phyloP scores from a whole-genome alignment of 345 rosid genomes.

The Moricandia moricandioides region DNA sequence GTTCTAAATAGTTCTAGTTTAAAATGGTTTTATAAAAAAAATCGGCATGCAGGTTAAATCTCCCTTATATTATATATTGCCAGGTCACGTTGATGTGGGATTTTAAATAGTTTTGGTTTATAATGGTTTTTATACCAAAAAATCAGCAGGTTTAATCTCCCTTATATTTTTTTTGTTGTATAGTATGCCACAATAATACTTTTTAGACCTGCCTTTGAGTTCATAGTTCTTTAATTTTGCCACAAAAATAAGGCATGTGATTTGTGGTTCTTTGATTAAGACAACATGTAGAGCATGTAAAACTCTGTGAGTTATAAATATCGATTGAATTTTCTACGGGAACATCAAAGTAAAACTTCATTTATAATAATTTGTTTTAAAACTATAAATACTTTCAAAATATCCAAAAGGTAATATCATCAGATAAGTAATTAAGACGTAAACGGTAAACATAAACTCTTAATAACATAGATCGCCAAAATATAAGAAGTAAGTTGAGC shows the following conservation, averaged over 20 bases:
- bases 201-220: neutral
- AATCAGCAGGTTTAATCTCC: neutral
- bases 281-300: neutral
- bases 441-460: neutral
- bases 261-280: neutral
- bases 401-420: neutral
- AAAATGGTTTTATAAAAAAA: neutral
- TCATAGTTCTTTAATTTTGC: neutral
- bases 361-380: neutral
- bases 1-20: neutral
- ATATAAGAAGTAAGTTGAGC: neutral
- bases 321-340: neutral
- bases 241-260: neutral
- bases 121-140: neutral
- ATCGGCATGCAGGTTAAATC: neutral
- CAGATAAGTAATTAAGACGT: neutral
- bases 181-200: neutral
- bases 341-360: neutral
- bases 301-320: neutral
- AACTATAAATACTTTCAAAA: neutral
- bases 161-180: neutral
- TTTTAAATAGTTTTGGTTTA: neutral
- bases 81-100: neutral
- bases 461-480: neutral
- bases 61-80: neutral